Conservation (phyloP, 768 basidiomycete genomes). For the Leucocoprinus birnbaumii region DNA sequence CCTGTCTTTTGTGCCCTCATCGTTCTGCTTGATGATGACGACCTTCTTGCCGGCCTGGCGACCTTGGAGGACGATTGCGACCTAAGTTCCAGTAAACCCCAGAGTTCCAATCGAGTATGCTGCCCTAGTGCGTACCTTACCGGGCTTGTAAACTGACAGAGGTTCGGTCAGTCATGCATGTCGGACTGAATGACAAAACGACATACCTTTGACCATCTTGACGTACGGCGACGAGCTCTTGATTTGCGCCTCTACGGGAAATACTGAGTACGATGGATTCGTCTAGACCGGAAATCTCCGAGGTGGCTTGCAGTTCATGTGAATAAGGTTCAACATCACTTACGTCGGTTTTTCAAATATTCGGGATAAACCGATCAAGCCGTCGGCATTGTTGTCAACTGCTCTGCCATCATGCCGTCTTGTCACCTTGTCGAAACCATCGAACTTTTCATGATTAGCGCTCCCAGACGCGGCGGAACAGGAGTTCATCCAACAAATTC, state of each 20-base stretch:
- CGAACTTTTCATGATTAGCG: too few relatives aligned
- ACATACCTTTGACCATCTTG: conserved; percentile 61
- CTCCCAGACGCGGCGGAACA: too few relatives aligned
- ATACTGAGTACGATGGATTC: conserved; percentile 21
- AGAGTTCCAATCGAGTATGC: not conserved
- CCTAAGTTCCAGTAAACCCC: conserved; percentile 38
- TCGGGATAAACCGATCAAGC: not conserved
- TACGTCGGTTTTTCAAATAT: not conserved
- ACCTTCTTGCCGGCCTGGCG: conserved; percentile 99
- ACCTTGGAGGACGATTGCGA: conserved; percentile 96
- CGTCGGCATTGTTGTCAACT: not conserved
- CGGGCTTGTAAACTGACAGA: conserved; percentile 83
- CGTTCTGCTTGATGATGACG: conserved; percentile 95
- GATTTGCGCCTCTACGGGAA: conserved; percentile 29
- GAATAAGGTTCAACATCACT: conserved; percentile 28
- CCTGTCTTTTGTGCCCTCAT: conserved; percentile 95
- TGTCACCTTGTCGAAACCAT: too few relatives aligned
- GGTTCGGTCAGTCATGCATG: conserved; percentile 14
- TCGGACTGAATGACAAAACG: conserved; percentile 3
- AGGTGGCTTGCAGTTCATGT: conserved; percentile 38
- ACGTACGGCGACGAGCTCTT: conserved; percentile 41
- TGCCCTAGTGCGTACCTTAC: conserved; percentile 58
- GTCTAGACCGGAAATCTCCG: conserved; percentile 33
- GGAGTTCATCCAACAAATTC: too few relatives aligned
- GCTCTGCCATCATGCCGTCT: too few relatives aligned